Evolutionary conservation across 441 rosid species (phyloP).

Genomic region (Bruguiera hainesii): DNA sequence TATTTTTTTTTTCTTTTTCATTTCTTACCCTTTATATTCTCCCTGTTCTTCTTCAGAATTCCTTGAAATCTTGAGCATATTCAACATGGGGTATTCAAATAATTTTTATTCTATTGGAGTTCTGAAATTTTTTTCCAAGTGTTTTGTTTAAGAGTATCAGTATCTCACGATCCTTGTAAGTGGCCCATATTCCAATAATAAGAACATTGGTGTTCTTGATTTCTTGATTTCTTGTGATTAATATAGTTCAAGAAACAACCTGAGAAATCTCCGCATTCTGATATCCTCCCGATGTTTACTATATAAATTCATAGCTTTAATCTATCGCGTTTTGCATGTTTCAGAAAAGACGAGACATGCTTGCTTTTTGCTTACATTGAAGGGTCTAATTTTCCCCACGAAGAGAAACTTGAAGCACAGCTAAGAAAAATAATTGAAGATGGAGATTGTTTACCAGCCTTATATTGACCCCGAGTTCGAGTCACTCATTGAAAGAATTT

Average conservation of each 20-base stretch:
- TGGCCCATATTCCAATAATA: too few relatives aligned
- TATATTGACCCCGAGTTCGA: constrained; percentile 74
- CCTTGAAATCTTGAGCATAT: too few relatives aligned
- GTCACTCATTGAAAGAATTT: constrained; percentile 73
- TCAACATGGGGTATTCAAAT: too few relatives aligned
- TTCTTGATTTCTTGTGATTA: too few relatives aligned
- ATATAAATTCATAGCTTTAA: constrained; percentile 6
- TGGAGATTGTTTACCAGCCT: constrained; percentile 71
- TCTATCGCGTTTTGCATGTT: background rate
- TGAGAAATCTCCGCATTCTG: constrained; percentile 25
- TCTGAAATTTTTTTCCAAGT: too few relatives aligned
- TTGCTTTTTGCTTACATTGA: background rate
- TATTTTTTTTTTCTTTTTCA: too few relatives aligned
- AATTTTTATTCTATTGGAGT: too few relatives aligned
- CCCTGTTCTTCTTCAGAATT: too few relatives aligned
- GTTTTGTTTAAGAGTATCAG: too few relatives aligned
- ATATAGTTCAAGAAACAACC: background rate
- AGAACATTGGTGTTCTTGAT: too few relatives aligned
- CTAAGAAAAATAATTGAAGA: constrained; percentile 23
- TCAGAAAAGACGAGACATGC: background rate
- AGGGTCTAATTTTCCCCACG: constrained; percentile 6
- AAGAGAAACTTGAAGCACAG: constrained; percentile 4
- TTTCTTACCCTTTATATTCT: too few relatives aligned
- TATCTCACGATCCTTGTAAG: too few relatives aligned
- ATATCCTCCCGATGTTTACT: constrained; percentile 10